A percentile compares a stretch with the other conserved stretches of the same genome.
Conservation (phyloP, 2,329 filamentous ascomycete species). For the Phialophora verrucosa region DNA sequence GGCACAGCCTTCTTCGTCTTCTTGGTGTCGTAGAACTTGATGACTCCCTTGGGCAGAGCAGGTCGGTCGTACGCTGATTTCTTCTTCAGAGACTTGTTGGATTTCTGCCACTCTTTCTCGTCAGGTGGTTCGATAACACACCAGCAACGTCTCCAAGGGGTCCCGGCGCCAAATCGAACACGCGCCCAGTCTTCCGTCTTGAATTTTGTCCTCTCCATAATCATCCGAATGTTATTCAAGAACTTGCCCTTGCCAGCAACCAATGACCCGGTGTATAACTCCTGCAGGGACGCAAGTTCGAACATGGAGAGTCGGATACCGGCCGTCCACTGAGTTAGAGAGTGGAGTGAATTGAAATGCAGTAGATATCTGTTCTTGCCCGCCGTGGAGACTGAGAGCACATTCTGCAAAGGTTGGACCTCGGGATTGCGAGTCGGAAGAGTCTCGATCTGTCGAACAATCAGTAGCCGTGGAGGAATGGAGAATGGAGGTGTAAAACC, state of each 20-base stretch:
- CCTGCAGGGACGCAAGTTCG: constrained; percentile 89
- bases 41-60: constrained; percentile 77
- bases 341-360: constrained; percentile 94
- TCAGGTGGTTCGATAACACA: constrained; percentile 91
- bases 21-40: constrained; percentile 95
- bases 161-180: constrained; percentile 92
- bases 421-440: constrained; percentile 79
- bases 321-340: constrained; percentile 92
- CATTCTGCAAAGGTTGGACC: constrained; percentile 86
- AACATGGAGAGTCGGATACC: constrained; percentile 93
- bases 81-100: constrained; percentile 82
- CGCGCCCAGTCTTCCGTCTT: constrained; percentile 91
- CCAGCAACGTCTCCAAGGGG: constrained; percentile 96
- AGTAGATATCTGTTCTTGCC: constrained; percentile 93
- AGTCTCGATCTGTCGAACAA: constrained; percentile 73
- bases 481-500: constrained; percentile 61
- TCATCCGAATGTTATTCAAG: constrained; percentile 86
- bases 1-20: constrained; percentile 89
- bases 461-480: constrained; percentile 27
- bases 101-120: constrained; percentile 86
- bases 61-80: constrained; percentile 80
- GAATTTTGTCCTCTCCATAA: constrained; percentile 80
- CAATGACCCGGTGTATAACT: constrained; percentile 93
- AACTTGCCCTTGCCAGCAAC: constrained; percentile 92
- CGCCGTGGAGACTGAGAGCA: constrained; percentile 92